Conservation (phyloP, 2,329 filamentous ascomycete species). For the Karstenula rhodostoma region DNA sequence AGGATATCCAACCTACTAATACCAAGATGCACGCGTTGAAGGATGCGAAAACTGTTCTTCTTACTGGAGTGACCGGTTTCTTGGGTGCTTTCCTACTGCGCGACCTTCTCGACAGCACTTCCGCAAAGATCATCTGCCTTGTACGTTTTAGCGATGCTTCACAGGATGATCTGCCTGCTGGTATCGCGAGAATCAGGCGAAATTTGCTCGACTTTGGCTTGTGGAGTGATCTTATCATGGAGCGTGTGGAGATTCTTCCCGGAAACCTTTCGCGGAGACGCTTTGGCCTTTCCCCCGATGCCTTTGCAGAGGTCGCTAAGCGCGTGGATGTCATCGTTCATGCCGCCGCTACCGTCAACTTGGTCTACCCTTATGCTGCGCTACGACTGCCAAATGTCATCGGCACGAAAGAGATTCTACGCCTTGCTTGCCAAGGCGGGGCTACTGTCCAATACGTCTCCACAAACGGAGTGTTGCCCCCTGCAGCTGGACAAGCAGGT, state of each 20-base stretch:
- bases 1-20: slow-evolving; percentile 69
- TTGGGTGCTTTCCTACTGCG: slow-evolving; percentile 77
- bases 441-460: slow-evolving; percentile 81
- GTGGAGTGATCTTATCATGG: slow-evolving; percentile 79
- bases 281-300: slow-evolving; percentile 71
- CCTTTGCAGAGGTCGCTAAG: slow-evolving; percentile 70
- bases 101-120: slow-evolving; percentile 72
- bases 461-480: slow-evolving; percentile 80
- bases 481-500: slow-evolving; percentile 66
- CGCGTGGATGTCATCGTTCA: slow-evolving; percentile 78
- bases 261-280: slow-evolving; percentile 75
- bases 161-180: slow-evolving; percentile 69
- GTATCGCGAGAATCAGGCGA: slow-evolving; percentile 75
- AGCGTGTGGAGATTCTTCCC: slow-evolving; percentile 77
- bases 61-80: slow-evolving; percentile 81
- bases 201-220: slow-evolving; percentile 81
- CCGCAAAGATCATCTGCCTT: slow-evolving; percentile 74
- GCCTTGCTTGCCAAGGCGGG: slow-evolving; percentile 71
- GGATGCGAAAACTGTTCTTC: slow-evolving; percentile 72
- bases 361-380: slow-evolving; percentile 83
- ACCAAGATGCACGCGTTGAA: slow-evolving; percentile 66
- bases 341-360: slow-evolving; percentile 74
- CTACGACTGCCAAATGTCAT: slow-evolving; percentile 77
- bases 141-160: slow-evolving; percentile 75
- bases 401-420: slow-evolving; percentile 79